Evolutionary conservation across 345 rosid genomes (phyloP).

Genomic region (Garcia nutans): DNA sequence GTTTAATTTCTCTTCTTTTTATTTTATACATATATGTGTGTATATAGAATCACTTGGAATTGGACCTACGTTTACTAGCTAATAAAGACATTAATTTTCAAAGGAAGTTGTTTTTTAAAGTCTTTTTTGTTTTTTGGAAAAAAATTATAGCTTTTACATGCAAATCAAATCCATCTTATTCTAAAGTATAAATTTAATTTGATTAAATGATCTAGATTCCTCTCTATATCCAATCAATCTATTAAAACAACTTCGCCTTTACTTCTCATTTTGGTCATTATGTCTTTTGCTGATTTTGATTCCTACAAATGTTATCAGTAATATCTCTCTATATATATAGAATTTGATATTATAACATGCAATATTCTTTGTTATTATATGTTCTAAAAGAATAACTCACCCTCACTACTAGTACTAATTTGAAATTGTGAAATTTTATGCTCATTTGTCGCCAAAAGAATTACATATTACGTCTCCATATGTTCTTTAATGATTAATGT

Average conservation of each 20-base stretch:
- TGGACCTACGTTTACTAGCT: slow-evolving; percentile 10
- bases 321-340: no score
- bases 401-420: neutral
- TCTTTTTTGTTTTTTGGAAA: slow-evolving; percentile 31
- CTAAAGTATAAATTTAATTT: slow-evolving; percentile 6
- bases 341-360: no score
- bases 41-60: slow-evolving; percentile 27
- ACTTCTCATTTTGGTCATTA: slow-evolving; percentile 26
- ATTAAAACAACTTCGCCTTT: slow-evolving; percentile 16
- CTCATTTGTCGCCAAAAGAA: neutral
- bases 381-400: no score
- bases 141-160: slow-evolving; percentile 46
- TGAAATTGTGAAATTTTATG: slow-evolving; percentile 1
- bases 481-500: no score
- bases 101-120: slow-evolving; percentile 40
- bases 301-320: no score
- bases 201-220: slow-evolving; percentile 18
- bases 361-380: no score
- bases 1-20: slow-evolving; percentile 29
- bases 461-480: neutral
- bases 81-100: slow-evolving; percentile 24
- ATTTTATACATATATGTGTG: neutral
- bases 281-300: slow-evolving; percentile 23
- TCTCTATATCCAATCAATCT: slow-evolving; percentile 16
- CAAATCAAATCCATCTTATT: slow-evolving; percentile 31